These are phyloP conservation scores for Antrodiella citrinella DNA, from an alignment of 768 basidiomycete species.

Conservation along the genomic window DNA sequence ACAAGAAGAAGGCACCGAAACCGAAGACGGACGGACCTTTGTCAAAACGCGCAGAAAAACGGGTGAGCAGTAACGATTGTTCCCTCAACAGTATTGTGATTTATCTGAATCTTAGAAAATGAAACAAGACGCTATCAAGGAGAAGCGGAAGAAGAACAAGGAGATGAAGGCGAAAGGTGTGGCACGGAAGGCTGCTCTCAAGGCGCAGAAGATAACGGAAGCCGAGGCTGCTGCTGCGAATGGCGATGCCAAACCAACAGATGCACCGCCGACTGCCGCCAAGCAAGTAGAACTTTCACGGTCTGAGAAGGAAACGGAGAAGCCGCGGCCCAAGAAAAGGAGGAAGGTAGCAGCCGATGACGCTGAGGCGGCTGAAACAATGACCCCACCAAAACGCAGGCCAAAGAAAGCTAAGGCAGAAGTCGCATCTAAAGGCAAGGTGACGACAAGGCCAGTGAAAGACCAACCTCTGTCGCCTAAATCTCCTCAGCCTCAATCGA, in stretches of 20 bases:
- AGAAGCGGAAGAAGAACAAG: constrained; percentile 43
- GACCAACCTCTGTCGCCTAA: too few relatives aligned
- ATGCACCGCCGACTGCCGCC: background rate
- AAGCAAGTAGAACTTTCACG: background rate
- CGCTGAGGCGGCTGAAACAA: background rate
- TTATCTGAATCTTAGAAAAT: constrained; percentile 31
- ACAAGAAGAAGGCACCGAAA: constrained; percentile 1
- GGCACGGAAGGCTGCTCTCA: constrained; percentile 15
- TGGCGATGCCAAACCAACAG: background rate
- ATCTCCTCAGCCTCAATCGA: too few relatives aligned
- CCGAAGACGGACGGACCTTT: constrained; percentile 7
- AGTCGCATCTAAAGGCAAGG: background rate
- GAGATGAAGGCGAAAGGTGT: constrained; percentile 33
- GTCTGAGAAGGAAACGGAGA: background rate
- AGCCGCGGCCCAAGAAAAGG: constrained; percentile 13
- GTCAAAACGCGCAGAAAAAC: constrained; percentile 59
- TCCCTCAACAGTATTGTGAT: background rate
- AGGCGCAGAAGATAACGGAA: background rate
- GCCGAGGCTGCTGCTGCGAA: background rate
- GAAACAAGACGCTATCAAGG: constrained; percentile 35
- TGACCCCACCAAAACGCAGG: background rate
- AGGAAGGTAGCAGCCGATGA: constrained; percentile 10
- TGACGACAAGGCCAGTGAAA: too few relatives aligned
- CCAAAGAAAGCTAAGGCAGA: background rate
- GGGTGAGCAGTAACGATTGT: constrained; percentile 31